phyloP scores from a whole-genome alignment of 2,329 filamentous ascomycete genomes.

The Pseudovirgaria hyperparasitica region DNA sequence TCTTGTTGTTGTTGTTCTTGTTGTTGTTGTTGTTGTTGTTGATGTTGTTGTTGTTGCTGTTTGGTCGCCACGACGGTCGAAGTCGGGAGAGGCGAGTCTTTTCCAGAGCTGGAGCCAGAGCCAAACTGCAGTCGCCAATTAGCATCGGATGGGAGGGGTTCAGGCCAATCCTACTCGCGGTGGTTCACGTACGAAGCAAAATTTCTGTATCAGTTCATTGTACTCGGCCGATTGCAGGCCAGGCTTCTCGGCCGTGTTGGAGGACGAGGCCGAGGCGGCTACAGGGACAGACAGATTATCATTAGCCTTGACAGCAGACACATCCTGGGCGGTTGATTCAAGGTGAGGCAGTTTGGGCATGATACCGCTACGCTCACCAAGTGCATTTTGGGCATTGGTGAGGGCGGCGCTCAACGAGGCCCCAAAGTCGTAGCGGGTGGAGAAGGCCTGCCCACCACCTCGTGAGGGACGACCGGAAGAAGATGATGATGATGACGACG shows the following conservation, averaged over 20 bases:
- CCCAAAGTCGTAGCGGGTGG: slow-evolving; percentile 89
- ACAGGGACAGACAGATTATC: slow-evolving; percentile 11
- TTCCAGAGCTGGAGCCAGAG: slow-evolving; percentile 34
- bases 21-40: slow-evolving; percentile 7
- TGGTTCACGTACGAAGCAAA: slow-evolving; percentile 91
- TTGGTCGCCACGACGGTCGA: background rate
- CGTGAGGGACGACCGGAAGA: no score
- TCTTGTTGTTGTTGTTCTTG: no score
- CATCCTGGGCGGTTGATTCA: slow-evolving; percentile 14
- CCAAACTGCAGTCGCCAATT: slow-evolving; percentile 36
- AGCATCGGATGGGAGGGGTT: slow-evolving; percentile 24
- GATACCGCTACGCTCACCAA: slow-evolving; percentile 42
- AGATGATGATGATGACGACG: no score
- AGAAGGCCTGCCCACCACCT: slow-evolving; percentile 58
- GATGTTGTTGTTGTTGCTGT: background rate
- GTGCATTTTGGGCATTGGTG: slow-evolving; percentile 54
- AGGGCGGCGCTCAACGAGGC: slow-evolving; percentile 81
- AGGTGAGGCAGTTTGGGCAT: slow-evolving; percentile 15
- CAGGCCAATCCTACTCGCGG: slow-evolving; percentile 19
- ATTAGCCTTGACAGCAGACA: slow-evolving; percentile 30
- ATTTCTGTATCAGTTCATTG: slow-evolving; percentile 95
- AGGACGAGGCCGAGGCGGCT: slow-evolving; percentile 37
- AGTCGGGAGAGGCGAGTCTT: slow-evolving; percentile 26
- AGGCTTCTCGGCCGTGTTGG: slow-evolving; percentile 52
- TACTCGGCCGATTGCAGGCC: slow-evolving; percentile 79